Evolutionary conservation across 768 basidiomycete genomes (phyloP), one percentile per base, ranked within the genome.

Genomic region (Psilocybe sp.): DNA sequence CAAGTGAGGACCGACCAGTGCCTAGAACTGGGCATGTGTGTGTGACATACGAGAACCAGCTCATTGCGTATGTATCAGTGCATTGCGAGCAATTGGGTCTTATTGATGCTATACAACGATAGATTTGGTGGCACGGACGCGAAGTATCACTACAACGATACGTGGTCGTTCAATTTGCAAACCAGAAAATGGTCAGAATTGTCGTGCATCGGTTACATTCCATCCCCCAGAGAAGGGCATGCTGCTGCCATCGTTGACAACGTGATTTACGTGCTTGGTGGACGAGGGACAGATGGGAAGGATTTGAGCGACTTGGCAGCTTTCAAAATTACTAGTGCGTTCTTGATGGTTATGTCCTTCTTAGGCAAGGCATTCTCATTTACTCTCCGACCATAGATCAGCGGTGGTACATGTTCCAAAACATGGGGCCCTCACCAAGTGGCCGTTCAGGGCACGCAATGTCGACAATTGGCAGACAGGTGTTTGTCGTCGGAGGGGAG

Each of bases 401-500:
- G 62, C 80, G 97, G 59, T 99, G 97, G 97, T 99, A 95, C 71
- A 98, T 95, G 92, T 99, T 99, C 75, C 94, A 98, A 69, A 97
- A 98, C 64, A 99, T 99, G 97, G 97, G 97, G 0, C 96, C 96
- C 14, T 82, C 92, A 13, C 97, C 97, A 1, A 85, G 78, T 36
- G 91, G 92, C 2, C 81, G 97, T 44, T 95, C 92, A 8, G 97
- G 97, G 1, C 97, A 99, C 69, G 91, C 96, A n/a, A 96, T 99
- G 94, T 92, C 95, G 6, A 85, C 92, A 11, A 85, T 89, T 63
- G 92, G 91, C 28, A 80, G 85, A 42, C 82, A 86, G 53, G 89
- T 99, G 4, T 91, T 92, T 57, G 94, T 99, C 5, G 79, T 99
- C 13, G 97, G 97, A 37, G 97, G 97, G 14, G 97, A 98, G 69